Evolutionary conservation across 1,139 yeast genomes (phyloP), one percentile per base, ranked within the genome.

Genomic region (Pneumocystis oryctolagi): DNA sequence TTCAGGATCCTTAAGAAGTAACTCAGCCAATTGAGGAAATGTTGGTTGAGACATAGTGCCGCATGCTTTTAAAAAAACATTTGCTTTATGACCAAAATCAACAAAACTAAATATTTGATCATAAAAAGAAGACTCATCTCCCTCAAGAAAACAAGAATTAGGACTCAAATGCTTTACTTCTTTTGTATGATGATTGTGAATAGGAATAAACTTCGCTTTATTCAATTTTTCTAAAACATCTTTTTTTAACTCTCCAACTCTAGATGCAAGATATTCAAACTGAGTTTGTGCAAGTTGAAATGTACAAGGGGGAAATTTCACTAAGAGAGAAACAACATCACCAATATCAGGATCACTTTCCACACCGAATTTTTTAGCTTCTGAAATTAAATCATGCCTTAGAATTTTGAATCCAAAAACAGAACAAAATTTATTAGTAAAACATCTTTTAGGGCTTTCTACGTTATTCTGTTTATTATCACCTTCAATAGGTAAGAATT

Each of bases 1-100:
- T 18, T 61, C 59, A 0, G 79, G 78, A 30, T 73, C 69, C 2
- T 67, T 66, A 2, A 72, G 71, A 12, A 72, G 68, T 31, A 69
- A 66, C 16, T 67, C 65, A 1, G 74, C 75, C 30, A 75, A 67
- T 62, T 76, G 77, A 2, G 65, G 53, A 4, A 72, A 65, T 18
- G 69, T 69, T 0, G 79, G 79, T 47, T 70, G 67, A 31, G 71
- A 70, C 12, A 76, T 66, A 3, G 75, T 75, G 1, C 79, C 78
- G 12, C 74, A 67, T 16, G 65, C 64, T 6, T 66, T 65, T 58
- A 76, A 66, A 65, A 76, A 76, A 1, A 75, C 73, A 14, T 66
- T 66, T 1, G 73, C 71, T 3, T 68, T 64, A 1, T 67, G 63
- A 1, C 72, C 67, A 59, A 70, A 66, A n/a, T 63, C 61, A 39